Conservation (phyloP, 2,329 filamentous ascomycete genomes). For the Scedosporium dehoogii region DNA sequence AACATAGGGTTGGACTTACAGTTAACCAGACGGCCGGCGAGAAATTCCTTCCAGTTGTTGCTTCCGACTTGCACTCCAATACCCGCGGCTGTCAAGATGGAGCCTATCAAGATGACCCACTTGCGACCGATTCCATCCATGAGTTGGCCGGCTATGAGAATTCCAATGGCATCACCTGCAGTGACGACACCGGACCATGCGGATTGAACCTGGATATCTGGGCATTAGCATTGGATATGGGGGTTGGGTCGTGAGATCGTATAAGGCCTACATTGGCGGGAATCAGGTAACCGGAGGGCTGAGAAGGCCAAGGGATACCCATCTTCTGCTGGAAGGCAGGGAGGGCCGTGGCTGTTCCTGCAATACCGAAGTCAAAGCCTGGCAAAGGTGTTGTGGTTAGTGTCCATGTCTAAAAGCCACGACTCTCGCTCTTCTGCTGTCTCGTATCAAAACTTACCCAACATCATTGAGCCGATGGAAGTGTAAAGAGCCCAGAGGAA, state of each 20-base stretch:
- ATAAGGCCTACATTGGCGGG: constrained; percentile 12
- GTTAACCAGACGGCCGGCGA: constrained; percentile 18
- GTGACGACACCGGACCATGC: constrained; percentile 11
- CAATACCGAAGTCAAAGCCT: constrained; percentile 7
- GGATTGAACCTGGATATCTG: constrained; percentile 18
- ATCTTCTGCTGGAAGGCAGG: constrained; percentile 6
- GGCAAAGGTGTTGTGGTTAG: too few species aligned
- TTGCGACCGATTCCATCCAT: constrained; percentile 23
- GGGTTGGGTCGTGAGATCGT: neutral
- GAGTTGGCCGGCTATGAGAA: constrained; percentile 18
- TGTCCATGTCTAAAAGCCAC: too few species aligned
- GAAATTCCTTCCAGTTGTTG: constrained; percentile 17
- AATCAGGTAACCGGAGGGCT: constrained; percentile 15
- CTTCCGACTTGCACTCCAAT: constrained; percentile 20
- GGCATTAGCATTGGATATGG: constrained; percentile 13
- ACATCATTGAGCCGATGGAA: constrained; percentile 21
- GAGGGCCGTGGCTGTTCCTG: constrained; percentile 2
- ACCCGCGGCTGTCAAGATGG: constrained; percentile 16
- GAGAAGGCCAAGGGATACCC: constrained; percentile 2
- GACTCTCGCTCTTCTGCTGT: too few species aligned
- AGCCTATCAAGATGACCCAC: constrained; percentile 16
- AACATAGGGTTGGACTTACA: neutral
- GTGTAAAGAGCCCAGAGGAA: constrained; percentile 18
- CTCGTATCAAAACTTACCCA: constrained; percentile 11
- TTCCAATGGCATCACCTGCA: constrained; percentile 14